Conservation (phyloP, 148 eudicot genomes). For the Silene uniflora region DNA sequence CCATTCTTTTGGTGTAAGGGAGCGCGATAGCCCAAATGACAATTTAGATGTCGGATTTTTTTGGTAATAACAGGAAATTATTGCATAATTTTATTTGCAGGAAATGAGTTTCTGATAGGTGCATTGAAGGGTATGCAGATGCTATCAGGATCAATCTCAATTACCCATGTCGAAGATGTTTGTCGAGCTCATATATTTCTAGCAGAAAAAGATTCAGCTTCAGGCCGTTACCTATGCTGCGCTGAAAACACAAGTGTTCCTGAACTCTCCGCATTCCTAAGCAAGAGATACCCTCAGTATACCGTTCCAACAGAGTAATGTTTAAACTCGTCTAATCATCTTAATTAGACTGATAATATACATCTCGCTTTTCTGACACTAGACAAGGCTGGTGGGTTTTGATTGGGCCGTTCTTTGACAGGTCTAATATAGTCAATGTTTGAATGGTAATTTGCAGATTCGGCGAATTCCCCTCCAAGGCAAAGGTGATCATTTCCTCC, state of each 20-base stretch:
- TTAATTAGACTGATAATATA: too few relatives aligned
- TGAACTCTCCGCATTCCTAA: constrained; percentile 51
- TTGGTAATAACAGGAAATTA: neutral
- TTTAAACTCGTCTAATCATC: neutral
- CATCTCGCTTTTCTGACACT: too few relatives aligned
- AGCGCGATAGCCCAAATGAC: too few relatives aligned
- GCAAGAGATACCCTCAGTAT: constrained; percentile 51
- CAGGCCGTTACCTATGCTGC: constrained; percentile 61
- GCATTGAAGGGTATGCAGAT: constrained; percentile 60
- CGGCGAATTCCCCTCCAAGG: constrained; percentile 45
- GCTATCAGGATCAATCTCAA: constrained; percentile 53
- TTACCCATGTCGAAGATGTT: constrained; percentile 65
- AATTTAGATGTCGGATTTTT: too few relatives aligned
- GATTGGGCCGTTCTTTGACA: neutral
- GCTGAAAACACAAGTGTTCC: constrained; percentile 53
- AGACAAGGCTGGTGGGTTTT: too few relatives aligned
- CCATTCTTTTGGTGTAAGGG: too few relatives aligned
- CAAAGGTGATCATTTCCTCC: constrained; percentile 55
- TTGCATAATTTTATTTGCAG: constrained; percentile 24
- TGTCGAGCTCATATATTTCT: constrained; percentile 56
- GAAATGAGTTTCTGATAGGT: constrained; percentile 42
- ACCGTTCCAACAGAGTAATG: constrained; percentile 54
- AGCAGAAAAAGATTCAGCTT: constrained; percentile 64
- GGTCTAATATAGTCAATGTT: neutral
- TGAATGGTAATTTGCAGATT: constrained; percentile 34